phyloP scores from a whole-genome alignment of 495 filamentous ascomycete genomes.

The Talaromyces nanjingensis region DNA sequence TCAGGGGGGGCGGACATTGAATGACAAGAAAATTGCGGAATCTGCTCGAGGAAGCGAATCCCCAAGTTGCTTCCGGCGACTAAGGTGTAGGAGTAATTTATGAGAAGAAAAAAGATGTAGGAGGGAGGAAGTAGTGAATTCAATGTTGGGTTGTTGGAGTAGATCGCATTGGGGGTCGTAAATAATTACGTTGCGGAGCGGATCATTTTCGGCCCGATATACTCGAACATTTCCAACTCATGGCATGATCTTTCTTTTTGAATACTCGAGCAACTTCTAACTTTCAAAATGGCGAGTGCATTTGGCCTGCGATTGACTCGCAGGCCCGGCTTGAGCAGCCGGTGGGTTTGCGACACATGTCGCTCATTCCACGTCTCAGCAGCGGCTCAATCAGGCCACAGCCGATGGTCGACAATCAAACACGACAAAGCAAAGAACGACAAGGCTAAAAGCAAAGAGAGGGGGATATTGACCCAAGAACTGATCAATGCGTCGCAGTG shows the following conservation, averaged over 20 bases:
- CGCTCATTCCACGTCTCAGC: constrained; percentile 47
- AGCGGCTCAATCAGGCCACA: constrained; percentile 61
- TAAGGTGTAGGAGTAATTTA: constrained; percentile 10
- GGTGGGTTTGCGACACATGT: constrained; percentile 15
- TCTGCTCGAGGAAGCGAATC: background rate
- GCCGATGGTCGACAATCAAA: constrained; percentile 88
- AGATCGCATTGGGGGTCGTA: background rate
- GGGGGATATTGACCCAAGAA: constrained; percentile 42
- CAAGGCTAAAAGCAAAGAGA: constrained; percentile 45
- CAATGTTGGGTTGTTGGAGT: background rate
- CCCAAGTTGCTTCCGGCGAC: background rate
- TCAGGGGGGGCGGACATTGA: constrained; percentile 39
- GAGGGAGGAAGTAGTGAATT: constrained; percentile 9
- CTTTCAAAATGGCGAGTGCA: background rate
- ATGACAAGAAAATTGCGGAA: constrained; percentile 7
- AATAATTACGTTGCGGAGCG: constrained; percentile 8
- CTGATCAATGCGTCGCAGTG: constrained; percentile 49
- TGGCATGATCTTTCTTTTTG: background rate
- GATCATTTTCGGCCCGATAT: constrained; percentile 14
- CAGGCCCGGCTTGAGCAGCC: constrained; percentile 8
- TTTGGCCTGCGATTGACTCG: constrained; percentile 10
- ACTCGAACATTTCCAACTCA: constrained; percentile 9
- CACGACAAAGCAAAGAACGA: constrained; percentile 88
- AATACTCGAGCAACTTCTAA: background rate
- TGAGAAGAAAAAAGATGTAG: constrained; percentile 1